Percentiles rank a stretch among this genome's conserved stretches.
These are phyloP conservation scores for Coemansia guatemalensis DNA, from an alignment of 192 early-diverging fungal genomes.

Conservation along the genomic window DNA sequence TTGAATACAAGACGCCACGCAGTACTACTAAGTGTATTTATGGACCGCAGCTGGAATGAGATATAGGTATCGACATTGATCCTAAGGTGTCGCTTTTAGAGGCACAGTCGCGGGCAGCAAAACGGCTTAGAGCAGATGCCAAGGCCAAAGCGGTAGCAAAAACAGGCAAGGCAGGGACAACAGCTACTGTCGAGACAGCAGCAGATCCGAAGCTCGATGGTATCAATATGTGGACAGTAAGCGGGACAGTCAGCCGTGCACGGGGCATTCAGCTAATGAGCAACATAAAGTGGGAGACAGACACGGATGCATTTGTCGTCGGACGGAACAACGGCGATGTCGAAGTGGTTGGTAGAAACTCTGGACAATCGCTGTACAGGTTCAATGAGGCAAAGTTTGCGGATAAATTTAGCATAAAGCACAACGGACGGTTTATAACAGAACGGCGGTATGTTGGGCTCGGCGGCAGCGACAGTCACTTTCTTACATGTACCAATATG, in stretches of 20 bases:
- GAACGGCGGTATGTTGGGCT: constrained; percentile 28
- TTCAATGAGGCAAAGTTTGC: constrained; percentile 26
- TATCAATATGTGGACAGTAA: constrained; percentile 20
- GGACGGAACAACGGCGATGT: constrained; percentile 36
- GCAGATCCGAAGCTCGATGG: constrained; percentile 15
- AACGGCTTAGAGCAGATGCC: constrained; percentile 34
- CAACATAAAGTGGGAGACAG: constrained; percentile 1
- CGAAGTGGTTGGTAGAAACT: constrained; percentile 22
- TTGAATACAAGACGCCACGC: not conserved
- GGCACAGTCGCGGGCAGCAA: constrained; percentile 46
- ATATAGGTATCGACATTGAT: constrained; percentile 29
- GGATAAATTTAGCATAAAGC: constrained; percentile 16
- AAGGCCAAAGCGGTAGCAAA: constrained; percentile 41
- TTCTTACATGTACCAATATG: constrained; percentile 45
- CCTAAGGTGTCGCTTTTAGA: constrained; percentile 40
- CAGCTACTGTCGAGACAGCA: constrained; percentile 8
- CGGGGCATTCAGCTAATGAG: constrained; percentile 38
- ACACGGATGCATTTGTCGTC: constrained; percentile 22
- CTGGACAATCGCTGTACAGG: constrained; percentile 16
- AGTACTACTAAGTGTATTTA: not conserved
- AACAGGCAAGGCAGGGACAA: constrained; percentile 8
- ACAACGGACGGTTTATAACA: constrained; percentile 26
- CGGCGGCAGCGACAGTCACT: constrained; percentile 13
- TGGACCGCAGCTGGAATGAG: constrained; percentile 1
- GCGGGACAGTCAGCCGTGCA: constrained; percentile 27